Base-by-base conservation (phyloP, 2,329 filamentous ascomycete species). In the Trichoderma sp. region DNA sequence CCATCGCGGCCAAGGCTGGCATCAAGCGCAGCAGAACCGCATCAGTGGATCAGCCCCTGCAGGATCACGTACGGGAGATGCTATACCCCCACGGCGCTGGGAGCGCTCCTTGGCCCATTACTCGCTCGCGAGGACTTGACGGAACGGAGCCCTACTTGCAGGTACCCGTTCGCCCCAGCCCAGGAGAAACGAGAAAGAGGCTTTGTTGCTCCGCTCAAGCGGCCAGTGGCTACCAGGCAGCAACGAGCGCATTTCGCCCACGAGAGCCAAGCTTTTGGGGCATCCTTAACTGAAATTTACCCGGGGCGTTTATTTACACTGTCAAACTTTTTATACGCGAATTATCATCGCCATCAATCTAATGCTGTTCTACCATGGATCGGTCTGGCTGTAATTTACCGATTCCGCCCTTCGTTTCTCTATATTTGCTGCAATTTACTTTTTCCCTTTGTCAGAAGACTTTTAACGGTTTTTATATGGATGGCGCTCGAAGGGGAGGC, bases 21-120 rank as follows among this genome's bases (percentile, higher is more conserved):
- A 81, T 82, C 72, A 92, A 92, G 84, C 87, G 91, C 75, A 88
- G 86, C 76, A 85, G 90, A 65, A 85, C 89, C 15, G 76, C 82
- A 8, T 91, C 89, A 15, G 84, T 87, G 70, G 90, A 92, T 72
- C 82, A 85, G 71, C 81, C 84, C n/a, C 83, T 91, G 9, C 90
- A 92, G 77, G 89, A 92, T 73, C 90, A 91, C 72, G 90, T 93
- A 12, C 89, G 90, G 69, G 87, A 90, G 67, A 84, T 92, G 75
- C 82, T 93, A 4, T 24, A 60, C 58, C 77, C 77, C 66, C 80
- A 82, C 26, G 62, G 62, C 74, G 73, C 74, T 68, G 73, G 74
- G 64, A 76, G 76, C 34, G 72, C 76, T 70, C 63, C 74, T 18
- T 84, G 83, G 80, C 76, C 83, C 39, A 79, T 82, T 57, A 78